Percentiles rank a stretch among this genome's conserved stretches.
Evolutionary conservation across 495 filamentous ascomycete genomes (phyloP).

Genomic region (Tuber aestivum): DNA sequence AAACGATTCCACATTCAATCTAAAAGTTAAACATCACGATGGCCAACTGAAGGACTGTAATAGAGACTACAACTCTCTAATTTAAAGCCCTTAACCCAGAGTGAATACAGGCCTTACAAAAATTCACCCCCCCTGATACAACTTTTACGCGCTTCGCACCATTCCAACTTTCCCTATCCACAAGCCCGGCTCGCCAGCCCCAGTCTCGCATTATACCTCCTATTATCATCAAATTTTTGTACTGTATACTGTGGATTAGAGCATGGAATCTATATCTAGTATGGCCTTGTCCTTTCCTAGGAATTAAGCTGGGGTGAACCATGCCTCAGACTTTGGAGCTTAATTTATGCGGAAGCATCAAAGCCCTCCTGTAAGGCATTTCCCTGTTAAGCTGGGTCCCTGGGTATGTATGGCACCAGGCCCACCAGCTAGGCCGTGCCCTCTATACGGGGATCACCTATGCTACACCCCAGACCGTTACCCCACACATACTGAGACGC

Average conservation of each 20-base stretch:
- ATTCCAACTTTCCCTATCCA: not conserved
- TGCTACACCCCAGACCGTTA: not conserved
- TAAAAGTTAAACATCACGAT: no score
- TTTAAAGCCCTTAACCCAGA: no score
- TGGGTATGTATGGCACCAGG: no score
- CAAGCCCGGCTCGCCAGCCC: not conserved
- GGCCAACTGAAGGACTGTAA: no score
- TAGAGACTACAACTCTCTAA: no score
- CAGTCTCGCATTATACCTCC: not conserved
- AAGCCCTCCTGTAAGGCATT: not conserved
- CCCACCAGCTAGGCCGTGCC: not conserved
- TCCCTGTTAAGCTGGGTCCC: not conserved
- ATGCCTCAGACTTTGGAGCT: not conserved
- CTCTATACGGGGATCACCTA: not conserved
- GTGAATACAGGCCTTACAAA: no score
- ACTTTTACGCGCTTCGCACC: no score
- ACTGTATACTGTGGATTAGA: not conserved
- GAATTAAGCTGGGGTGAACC: not conserved
- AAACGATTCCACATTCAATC: no score
- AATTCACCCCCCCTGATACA: no score
- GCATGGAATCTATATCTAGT: not conserved
- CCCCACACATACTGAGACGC: not conserved
- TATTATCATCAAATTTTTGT: not conserved
- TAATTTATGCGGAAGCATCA: not conserved
- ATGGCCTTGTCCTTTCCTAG: not conserved